phyloP scores from a whole-genome alignment of 140 eudicot species.

The Senecio squalidus region DNA sequence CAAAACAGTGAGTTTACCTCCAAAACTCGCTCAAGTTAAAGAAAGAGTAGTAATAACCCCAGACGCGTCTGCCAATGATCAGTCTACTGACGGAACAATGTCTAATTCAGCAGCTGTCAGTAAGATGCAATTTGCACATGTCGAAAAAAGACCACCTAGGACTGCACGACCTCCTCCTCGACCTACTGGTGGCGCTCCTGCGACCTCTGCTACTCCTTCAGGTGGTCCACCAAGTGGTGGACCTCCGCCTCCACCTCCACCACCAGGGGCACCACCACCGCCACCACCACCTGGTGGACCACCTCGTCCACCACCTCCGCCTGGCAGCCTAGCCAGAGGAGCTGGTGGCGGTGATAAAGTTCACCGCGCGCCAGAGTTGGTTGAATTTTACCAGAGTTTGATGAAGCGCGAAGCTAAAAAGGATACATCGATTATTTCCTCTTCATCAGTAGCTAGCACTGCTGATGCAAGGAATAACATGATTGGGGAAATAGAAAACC shows the following conservation, averaged over 20 bases:
- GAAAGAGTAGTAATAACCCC: constrained; percentile 46
- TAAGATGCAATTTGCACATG: constrained; percentile 66
- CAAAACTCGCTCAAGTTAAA: constrained; percentile 74
- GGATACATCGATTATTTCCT: constrained; percentile 55
- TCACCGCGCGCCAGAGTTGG: constrained; percentile 96
- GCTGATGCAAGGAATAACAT: constrained; percentile 90
- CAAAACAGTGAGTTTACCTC: constrained; percentile 57
- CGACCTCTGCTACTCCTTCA: constrained; percentile 23
- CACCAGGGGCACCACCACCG: constrained; percentile 81
- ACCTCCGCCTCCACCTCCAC: constrained; percentile 88
- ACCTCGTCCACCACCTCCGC: constrained; percentile 97
- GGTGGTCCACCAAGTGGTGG: constrained; percentile 39
- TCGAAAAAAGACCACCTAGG: constrained; percentile 87
- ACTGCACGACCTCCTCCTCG: constrained; percentile 90
- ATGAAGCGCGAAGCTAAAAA: constrained; percentile 99
- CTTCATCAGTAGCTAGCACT: constrained; percentile 48
- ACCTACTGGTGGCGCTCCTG: constrained; percentile 41
- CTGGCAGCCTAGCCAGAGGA: constrained; percentile 66
- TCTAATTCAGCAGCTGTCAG: constrained; percentile 47
- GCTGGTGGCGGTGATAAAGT: constrained; percentile 79
- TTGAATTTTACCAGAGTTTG: constrained; percentile 87
- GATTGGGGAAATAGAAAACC: constrained; percentile 98
- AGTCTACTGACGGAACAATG: constrained; percentile 31
- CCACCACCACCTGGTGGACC: constrained; percentile 91
- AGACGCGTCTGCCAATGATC: constrained; percentile 43